These are phyloP conservation scores for Grosmannia huntii DNA, from an alignment of 2,329 filamentous ascomycete species.

Conservation along the genomic window DNA sequence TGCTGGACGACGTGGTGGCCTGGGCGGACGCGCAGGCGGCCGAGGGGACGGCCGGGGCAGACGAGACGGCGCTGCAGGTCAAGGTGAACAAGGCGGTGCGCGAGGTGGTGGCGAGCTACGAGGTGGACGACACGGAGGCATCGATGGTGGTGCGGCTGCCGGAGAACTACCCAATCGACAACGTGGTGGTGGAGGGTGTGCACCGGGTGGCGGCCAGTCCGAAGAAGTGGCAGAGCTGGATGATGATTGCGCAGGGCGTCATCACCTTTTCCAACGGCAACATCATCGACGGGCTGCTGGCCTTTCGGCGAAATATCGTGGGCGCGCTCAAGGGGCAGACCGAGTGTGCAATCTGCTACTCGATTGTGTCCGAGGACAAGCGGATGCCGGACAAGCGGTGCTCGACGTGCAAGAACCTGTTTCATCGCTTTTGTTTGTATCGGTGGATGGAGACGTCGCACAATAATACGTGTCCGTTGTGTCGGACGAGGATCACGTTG, in stretches of 20 bases:
- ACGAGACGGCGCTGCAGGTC: conserved; percentile 47
- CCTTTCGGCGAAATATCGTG: conserved; percentile 77
- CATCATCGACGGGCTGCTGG: conserved; percentile 73
- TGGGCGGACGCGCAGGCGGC: conserved; percentile 48
- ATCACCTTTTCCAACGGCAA: conserved; percentile 89
- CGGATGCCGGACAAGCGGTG: conserved; percentile 87
- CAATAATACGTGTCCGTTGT: conserved; percentile 83
- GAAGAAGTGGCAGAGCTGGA: conserved; percentile 85
- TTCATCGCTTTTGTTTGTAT: conserved; percentile 81
- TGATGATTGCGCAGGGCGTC: conserved; percentile 76
- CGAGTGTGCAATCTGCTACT: conserved; percentile 96
- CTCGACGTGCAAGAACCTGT: conserved; percentile 83
- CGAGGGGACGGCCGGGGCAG: conserved; percentile 17
- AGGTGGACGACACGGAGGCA: conserved; percentile 77
- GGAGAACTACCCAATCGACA: conserved; percentile 67
- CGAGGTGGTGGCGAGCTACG: conserved; percentile 74
- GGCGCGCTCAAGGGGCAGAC: conserved; percentile 84
- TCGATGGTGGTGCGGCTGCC: conserved; percentile 74
- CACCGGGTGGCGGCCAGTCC: conserved; percentile 81
- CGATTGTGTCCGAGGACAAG: conserved; percentile 78
- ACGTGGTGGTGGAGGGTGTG: conserved; percentile 61
- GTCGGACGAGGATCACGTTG: conserved; percentile 72
- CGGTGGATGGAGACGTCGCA: conserved; percentile 96
- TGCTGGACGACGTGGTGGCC: conserved; percentile 51
- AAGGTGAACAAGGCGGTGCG: conserved; percentile 58